phyloP scores from a whole-genome alignment of 495 filamentous ascomycete genomes.

The Tetracladium setigerum region DNA sequence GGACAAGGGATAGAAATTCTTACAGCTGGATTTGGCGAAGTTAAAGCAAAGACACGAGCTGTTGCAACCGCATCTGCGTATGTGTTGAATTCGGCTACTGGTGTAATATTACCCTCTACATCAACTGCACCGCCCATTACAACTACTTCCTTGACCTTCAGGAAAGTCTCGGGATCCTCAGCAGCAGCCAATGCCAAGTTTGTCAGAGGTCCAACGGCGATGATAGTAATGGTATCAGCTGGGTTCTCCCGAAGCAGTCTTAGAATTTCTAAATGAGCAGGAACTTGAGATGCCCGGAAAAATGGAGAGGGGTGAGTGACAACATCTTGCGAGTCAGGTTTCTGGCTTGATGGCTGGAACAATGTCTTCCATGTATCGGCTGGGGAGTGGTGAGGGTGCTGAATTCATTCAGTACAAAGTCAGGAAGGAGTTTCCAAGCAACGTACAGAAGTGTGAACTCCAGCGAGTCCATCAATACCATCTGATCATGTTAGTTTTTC shows the following conservation, averaged over 20 bases:
- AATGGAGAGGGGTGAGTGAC: conserved; percentile 33
- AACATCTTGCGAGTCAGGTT: conserved; percentile 24
- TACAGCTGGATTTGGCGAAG: conserved; percentile 59
- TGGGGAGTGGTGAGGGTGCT: conserved; percentile 86
- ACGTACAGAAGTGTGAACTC: conserved; percentile 74
- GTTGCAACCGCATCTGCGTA: conserved; percentile 78
- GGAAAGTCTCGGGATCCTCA: conserved; percentile 76
- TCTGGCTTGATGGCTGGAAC: conserved; percentile 48
- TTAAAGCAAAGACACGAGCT: conserved; percentile 83
- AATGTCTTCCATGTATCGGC: conserved; percentile 77
- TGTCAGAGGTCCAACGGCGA: conserved; percentile 84
- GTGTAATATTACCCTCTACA: conserved; percentile 71
- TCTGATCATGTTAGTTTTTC: conserved; percentile 41
- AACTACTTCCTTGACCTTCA: conserved; percentile 80
- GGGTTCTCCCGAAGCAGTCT: conserved; percentile 69
- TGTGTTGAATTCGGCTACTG: conserved; percentile 76
- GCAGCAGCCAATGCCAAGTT: conserved; percentile 85
- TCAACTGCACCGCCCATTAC: conserved; percentile 95
- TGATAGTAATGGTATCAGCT: conserved; percentile 75
- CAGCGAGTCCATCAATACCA: conserved; percentile 82
- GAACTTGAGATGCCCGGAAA: conserved; percentile 65
- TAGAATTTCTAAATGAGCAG: conserved; percentile 80
- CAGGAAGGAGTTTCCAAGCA: background rate
- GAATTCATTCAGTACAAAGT: background rate
- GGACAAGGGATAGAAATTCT: conserved; percentile 30